These are phyloP conservation scores for Lipomyces lipofer DNA, from an alignment of 805 yeast genomes.

Conservation along the genomic window DNA sequence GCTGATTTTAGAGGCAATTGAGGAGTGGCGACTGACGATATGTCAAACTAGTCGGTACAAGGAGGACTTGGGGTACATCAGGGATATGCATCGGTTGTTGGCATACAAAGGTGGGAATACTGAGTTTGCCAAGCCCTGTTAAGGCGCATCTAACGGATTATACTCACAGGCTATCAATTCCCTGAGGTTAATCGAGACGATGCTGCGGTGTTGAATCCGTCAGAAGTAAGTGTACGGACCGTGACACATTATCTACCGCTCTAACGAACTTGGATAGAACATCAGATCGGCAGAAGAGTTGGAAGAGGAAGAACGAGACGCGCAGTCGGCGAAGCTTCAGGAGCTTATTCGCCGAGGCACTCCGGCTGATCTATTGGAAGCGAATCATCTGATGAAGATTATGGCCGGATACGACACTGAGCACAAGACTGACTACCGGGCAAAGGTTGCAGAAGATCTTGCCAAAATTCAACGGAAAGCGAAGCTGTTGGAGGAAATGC, in stretches of 20 bases:
- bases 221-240: conserved; percentile 43
- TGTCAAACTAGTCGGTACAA: conserved; percentile 87
- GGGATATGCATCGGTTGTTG: conserved; percentile 93
- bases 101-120: conserved; percentile 64
- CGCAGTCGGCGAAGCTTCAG: conserved; percentile 92
- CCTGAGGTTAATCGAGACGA: conserved; percentile 91
- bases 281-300: conserved; percentile 80
- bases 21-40: conserved; percentile 96
- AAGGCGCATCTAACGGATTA: not conserved
- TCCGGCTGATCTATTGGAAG: conserved; percentile 93
- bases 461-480: conserved; percentile 82
- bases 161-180: conserved; percentile 62
- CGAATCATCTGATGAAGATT: conserved; percentile 93
- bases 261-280: conserved; percentile 50
- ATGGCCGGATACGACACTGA: conserved; percentile 98
- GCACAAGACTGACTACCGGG: conserved; percentile 68
- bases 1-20: conserved; percentile 82
- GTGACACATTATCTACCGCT: not conserved
- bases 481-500: conserved; percentile 85
- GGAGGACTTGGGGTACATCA: conserved; percentile 86
- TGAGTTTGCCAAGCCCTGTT: too few relatives aligned
- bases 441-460: conserved; percentile 78
- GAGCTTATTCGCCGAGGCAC: conserved; percentile 93
- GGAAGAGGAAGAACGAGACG: conserved; percentile 87
- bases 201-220: conserved; percentile 88